Conservation (phyloP, 2,329 filamentous ascomycete genomes). For the Penicillium sumatraense region DNA sequence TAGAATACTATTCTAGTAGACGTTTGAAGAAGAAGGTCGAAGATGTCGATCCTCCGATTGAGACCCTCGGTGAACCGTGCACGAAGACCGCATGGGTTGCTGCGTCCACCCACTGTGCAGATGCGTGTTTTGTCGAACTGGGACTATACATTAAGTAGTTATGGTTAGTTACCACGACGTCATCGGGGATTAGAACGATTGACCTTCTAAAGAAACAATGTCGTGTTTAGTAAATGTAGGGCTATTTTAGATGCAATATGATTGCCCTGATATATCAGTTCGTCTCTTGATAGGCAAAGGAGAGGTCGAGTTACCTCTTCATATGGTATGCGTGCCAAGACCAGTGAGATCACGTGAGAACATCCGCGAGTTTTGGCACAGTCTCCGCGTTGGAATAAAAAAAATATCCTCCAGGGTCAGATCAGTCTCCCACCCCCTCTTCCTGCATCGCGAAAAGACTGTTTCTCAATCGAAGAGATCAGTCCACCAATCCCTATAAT, state of each 20-base stretch:
- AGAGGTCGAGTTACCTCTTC: too few relatives aligned
- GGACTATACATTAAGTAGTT: neutral
- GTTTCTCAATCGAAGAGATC: neutral
- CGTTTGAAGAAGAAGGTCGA: neutral
- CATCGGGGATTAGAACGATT: neutral
- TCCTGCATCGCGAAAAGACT: neutral
- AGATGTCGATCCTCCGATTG: neutral
- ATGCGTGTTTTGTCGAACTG: neutral
- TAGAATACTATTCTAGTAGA: too few relatives aligned
- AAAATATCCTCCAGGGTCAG: neutral
- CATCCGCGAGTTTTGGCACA: neutral
- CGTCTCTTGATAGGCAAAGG: too few relatives aligned
- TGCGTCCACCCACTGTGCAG: neutral
- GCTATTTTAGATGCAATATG: too few relatives aligned
- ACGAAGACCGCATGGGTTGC: neutral
- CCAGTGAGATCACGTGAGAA: neutral
- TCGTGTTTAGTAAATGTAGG: too few relatives aligned
- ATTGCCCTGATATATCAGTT: too few relatives aligned
- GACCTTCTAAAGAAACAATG: too few relatives aligned
- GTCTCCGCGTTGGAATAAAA: conserved; percentile 3
- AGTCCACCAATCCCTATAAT: neutral
- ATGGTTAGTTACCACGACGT: neutral
- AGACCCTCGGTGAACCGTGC: neutral
- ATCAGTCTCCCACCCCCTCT: neutral
- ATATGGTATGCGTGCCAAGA: conserved; percentile 2